Conservation (phyloP, 192 early-diverging fungal species). For the Podila epicladia region DNA sequence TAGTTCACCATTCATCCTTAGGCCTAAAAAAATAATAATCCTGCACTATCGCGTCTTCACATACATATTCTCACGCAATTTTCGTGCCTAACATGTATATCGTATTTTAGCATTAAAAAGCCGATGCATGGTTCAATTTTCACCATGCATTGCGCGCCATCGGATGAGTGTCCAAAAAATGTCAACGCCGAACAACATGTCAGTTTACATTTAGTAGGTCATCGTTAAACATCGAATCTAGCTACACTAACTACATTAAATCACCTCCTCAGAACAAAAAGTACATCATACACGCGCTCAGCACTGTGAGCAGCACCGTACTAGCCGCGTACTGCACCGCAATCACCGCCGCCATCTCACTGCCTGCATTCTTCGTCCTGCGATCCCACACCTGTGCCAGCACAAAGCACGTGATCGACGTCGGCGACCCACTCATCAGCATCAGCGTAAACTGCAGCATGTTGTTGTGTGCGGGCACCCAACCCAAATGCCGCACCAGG, state of each 20-base stretch:
- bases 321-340: slow-evolving; percentile 27
- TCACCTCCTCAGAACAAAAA: slow-evolving; percentile 28
- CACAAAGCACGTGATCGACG: slow-evolving; percentile 43
- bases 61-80: too few species aligned
- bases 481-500: slow-evolving; percentile 14
- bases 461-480: slow-evolving; percentile 27
- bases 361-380: slow-evolving; percentile 26
- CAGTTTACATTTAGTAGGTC: too few species aligned
- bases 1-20: too few species aligned
- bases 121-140: too few species aligned
- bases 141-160: too few species aligned
- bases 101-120: too few species aligned
- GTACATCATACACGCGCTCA: slow-evolving; percentile 42
- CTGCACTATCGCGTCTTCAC: too few species aligned
- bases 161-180: too few species aligned
- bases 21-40: neutral
- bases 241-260: too few species aligned
- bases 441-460: slow-evolving; percentile 45
- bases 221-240: too few species aligned
- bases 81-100: too few species aligned
- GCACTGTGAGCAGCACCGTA: slow-evolving; percentile 16
- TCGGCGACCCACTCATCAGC: slow-evolving; percentile 30
- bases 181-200: too few species aligned
- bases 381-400: slow-evolving; percentile 47
- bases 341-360: slow-evolving; percentile 46